Conservation (phyloP, 1,284 basidiomycete species). For the Malassezia sp. region DNA sequence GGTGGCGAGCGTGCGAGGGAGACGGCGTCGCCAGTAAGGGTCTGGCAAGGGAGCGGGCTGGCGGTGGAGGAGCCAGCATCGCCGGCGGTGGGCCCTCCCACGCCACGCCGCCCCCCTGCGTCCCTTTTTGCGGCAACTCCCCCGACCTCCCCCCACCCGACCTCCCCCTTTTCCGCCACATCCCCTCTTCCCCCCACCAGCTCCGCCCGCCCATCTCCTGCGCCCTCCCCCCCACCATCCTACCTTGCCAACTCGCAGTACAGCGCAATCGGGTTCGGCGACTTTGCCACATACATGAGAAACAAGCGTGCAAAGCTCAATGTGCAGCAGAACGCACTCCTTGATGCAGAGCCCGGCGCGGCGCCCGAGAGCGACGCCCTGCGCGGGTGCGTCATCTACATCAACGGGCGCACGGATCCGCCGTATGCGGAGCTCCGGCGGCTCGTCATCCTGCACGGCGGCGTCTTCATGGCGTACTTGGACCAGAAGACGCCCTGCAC, state of each 20-base stretch:
- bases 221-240: no score
- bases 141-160: no score
- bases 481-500: slow-evolving; percentile 59
- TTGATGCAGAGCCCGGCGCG: slow-evolving; percentile 12
- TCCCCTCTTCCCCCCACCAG: no score
- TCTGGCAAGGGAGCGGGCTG: no score
- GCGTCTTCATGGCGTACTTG: slow-evolving; percentile 69
- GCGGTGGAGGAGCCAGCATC: no score
- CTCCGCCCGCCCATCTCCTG: neutral
- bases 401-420: slow-evolving; percentile 80
- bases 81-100: no score
- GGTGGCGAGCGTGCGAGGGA: no score
- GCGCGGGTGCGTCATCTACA: slow-evolving; percentile 49
- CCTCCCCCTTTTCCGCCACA: no score
- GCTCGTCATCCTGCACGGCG: slow-evolving; percentile 71
- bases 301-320: slow-evolving; percentile 69
- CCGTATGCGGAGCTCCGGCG: slow-evolving; percentile 72
- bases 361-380: slow-evolving; percentile 1
- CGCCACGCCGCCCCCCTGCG: no score
- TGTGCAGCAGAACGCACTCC: slow-evolving; percentile 28
- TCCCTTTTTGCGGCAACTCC: no score
- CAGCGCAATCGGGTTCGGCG: slow-evolving; percentile 66
- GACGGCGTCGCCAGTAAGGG: no score
- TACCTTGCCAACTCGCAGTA: no score
- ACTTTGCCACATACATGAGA: slow-evolving; percentile 73